A percentile compares a stretch with the other conserved stretches of the same genome.
phyloP scores from a whole-genome alignment of 805 yeast genomes.

The Saccharomycopsis malanga region DNA sequence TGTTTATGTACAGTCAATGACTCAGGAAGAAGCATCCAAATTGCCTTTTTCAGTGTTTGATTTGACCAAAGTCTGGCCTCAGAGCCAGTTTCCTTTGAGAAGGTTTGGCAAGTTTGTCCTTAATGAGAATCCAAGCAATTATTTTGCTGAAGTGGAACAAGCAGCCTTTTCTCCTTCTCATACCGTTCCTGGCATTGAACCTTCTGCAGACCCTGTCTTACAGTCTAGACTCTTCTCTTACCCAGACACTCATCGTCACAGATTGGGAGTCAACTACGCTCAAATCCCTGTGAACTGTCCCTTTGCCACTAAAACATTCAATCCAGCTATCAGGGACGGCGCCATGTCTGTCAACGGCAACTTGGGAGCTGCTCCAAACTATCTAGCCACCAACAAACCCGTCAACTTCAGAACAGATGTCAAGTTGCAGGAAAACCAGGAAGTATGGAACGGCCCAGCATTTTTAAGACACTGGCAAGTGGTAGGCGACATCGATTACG shows the following conservation, averaged over 20 bases:
- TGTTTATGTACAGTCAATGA: conserved; percentile 78
- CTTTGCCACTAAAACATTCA: conserved; percentile 41
- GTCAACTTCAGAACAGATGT: conserved; percentile 37
- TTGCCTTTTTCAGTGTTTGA: conserved; percentile 81
- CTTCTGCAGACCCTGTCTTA: conserved; percentile 78
- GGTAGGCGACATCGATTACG: conserved; percentile 60
- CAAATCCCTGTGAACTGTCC: conserved; percentile 93
- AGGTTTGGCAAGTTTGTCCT: conserved; percentile 73
- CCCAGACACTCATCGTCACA: conserved; percentile 80
- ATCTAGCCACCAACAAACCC: conserved; percentile 49
- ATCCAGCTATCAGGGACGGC: conserved; percentile 82
- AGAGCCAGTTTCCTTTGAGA: conserved; percentile 76
- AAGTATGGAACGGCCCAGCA: conserved; percentile 77
- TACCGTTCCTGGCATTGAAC: conserved; percentile 77
- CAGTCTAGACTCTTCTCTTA: conserved; percentile 78
- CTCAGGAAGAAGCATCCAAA: conserved; percentile 68
- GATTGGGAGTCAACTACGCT: conserved; percentile 65
- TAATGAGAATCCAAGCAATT: conserved; percentile 80
- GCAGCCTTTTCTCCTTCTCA: conserved; percentile 82
- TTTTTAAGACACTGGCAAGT: conserved; percentile 82
- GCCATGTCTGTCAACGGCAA: conserved; percentile 63
- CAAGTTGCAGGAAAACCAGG: conserved; percentile 59
- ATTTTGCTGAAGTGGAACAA: conserved; percentile 83
- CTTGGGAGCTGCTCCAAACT: conserved; percentile 72
- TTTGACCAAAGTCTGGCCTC: conserved; percentile 91